Conservation (phyloP, 164 flowering plant genomes). For the Vitis riparia region DNA sequence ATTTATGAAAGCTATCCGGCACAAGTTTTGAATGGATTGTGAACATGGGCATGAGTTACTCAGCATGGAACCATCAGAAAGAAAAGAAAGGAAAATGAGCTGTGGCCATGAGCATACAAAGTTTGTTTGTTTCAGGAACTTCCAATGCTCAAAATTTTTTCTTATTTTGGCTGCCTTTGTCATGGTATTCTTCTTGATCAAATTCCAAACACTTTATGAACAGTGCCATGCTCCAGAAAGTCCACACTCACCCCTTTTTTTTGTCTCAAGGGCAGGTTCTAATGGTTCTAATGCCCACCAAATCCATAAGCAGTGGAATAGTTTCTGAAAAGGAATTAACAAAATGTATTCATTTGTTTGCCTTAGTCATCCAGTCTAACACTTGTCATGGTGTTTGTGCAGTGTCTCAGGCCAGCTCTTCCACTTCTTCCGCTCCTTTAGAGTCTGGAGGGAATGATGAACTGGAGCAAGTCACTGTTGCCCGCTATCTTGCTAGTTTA, state of each 20-base stretch:
- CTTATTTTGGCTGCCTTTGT: too few species aligned
- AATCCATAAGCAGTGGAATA: background rate
- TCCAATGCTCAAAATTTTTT: too few species aligned
- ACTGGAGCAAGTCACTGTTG: constrained; percentile 13
- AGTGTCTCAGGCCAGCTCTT: constrained; percentile 13
- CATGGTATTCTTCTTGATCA: too few species aligned
- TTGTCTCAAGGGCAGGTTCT: too few species aligned
- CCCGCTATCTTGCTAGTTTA: constrained; percentile 11
- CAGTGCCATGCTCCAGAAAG: too few species aligned
- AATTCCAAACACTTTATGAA: too few species aligned
- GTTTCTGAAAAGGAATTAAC: background rate
- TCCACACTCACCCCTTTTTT: too few species aligned
- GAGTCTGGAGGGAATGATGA: constrained; percentile 13
- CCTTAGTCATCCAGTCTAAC: background rate
- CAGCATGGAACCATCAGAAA: background rate
- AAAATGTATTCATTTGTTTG: background rate
- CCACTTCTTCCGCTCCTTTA: constrained; percentile 4
- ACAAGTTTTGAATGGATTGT: background rate
- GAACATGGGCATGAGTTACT: background rate
- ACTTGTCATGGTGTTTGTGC: background rate
- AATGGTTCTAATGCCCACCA: too few species aligned
- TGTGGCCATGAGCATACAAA: too few species aligned
- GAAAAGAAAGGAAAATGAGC: background rate
- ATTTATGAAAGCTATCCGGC: background rate
- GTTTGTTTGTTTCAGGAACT: too few species aligned